Evolutionary conservation across 208 protist species (phyloP).

Genomic region (Trypanosoma conorhini): DNA sequence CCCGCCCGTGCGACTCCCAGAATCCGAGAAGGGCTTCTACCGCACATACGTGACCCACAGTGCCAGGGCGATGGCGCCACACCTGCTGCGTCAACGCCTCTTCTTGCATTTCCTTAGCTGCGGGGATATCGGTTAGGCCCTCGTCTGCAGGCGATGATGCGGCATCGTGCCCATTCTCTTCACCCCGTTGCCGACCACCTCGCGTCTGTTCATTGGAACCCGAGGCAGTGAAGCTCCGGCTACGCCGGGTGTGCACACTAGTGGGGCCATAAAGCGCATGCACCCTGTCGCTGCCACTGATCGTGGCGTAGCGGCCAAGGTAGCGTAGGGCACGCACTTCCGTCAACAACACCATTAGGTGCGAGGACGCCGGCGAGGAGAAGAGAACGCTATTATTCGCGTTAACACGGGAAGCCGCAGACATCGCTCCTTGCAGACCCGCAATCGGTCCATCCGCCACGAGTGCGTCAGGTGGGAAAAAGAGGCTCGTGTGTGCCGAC

Average conservation of each 20-base stretch:
- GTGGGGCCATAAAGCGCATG: slow-evolving; percentile 25
- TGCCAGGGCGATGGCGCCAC: slow-evolving; percentile 32
- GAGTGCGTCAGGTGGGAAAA: slow-evolving; percentile 18
- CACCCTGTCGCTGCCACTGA: slow-evolving; percentile 13
- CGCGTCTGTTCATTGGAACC: slow-evolving; percentile 1
- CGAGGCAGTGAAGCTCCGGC: slow-evolving; percentile 18
- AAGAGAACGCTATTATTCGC: slow-evolving; percentile 30
- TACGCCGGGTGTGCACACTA: slow-evolving; percentile 20
- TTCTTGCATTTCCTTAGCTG: background rate
- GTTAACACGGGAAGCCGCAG: background rate
- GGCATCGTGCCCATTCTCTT: slow-evolving; percentile 1
- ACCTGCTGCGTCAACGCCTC: slow-evolving; percentile 23
- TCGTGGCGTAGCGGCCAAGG: slow-evolving; percentile 31
- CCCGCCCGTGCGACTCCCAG: slow-evolving; percentile 37
- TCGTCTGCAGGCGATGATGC: background rate
- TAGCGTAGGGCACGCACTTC: slow-evolving; percentile 77
- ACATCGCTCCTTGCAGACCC: background rate
- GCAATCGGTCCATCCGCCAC: background rate
- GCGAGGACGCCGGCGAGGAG: slow-evolving; percentile 41
- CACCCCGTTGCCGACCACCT: background rate
- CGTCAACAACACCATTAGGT: slow-evolving; percentile 70
- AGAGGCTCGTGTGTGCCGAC: slow-evolving; percentile 5
- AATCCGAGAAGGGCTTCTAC: slow-evolving; percentile 37
- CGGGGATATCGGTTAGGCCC: background rate
- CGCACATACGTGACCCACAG: slow-evolving; percentile 45